Conservation (phyloP, 768 basidiomycete genomes). For the Pisolithus albus region DNA sequence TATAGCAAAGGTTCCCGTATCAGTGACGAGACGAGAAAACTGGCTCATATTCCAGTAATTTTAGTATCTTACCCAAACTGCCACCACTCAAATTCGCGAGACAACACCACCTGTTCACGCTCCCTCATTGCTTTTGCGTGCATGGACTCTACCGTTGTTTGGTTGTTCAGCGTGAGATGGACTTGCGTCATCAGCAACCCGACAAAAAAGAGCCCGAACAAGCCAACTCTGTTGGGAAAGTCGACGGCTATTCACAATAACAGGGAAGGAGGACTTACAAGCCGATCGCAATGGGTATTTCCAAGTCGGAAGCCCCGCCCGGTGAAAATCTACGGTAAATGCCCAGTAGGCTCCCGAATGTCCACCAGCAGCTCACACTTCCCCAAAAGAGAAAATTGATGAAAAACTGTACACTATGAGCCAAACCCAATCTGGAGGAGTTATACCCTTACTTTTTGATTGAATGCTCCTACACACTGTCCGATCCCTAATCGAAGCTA, state of each 20-base stretch:
- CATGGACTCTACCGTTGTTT: conserved; percentile 80
- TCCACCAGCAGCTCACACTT: conserved; percentile 53
- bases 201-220: conserved; percentile 68
- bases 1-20: conserved; percentile 18
- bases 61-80: conserved; percentile 40
- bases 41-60: no score
- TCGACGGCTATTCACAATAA: background rate
- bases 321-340: conserved; percentile 35
- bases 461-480: conserved; percentile 88
- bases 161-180: conserved; percentile 51
- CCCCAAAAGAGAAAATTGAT: conserved; percentile 70
- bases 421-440: background rate
- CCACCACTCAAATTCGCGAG: conserved; percentile 47
- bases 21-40: background rate
- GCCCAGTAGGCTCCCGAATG: conserved; percentile 52
- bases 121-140: conserved; percentile 52
- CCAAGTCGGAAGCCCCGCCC: conserved; percentile 44
- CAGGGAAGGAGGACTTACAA: conserved; percentile 44
- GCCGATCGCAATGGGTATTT: conserved; percentile 65
- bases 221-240: conserved; percentile 40
- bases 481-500: conserved; percentile 62
- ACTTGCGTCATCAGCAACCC: conserved; percentile 54
- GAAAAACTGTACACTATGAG: conserved; percentile 54
- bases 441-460: conserved; percentile 61
- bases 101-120: conserved; percentile 49